Percentiles rank a stretch among this genome's conserved stretches.
Conservation (phyloP, 805 yeast genomes). For the Candida arabinofermentans region DNA sequence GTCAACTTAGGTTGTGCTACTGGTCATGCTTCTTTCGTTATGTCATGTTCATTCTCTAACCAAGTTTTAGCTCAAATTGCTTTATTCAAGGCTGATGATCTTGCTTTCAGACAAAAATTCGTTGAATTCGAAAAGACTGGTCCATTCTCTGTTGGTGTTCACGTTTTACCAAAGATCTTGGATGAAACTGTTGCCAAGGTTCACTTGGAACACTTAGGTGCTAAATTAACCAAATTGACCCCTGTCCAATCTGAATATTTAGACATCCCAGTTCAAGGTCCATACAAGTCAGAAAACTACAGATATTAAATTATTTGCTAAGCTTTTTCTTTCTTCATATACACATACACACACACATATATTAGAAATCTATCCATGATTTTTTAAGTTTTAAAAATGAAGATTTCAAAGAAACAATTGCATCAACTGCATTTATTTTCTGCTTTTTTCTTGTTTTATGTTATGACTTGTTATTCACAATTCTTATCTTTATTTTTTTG, state of each 20-base stretch:
- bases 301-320: constrained; percentile 61
- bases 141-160: constrained; percentile 88
- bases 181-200: constrained; percentile 98
- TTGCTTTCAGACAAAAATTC: constrained; percentile 69
- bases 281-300: constrained; percentile 97
- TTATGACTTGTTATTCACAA: constrained; percentile 2
- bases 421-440: constrained; percentile 30
- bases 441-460: background rate
- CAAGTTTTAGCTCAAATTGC: constrained; percentile 99
- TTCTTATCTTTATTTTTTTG: constrained; percentile 2
- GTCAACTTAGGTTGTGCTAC: constrained; percentile 99
- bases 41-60: constrained; percentile 99
- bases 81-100: constrained; percentile 84
- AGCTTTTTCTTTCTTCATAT: background rate
- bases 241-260: constrained; percentile 88
- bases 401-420: constrained; percentile 13
- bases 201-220: constrained; percentile 94
- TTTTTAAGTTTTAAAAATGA: background rate
- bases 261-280: constrained; percentile 89
- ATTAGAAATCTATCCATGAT: background rate
- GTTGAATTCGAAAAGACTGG: constrained; percentile 93
- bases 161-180: constrained; percentile 93
- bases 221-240: constrained; percentile 72
- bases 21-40: constrained; percentile 98
- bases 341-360: background rate